Conservation (phyloP, 2,329 filamentous ascomycete genomes). For the Didymella sp. region DNA sequence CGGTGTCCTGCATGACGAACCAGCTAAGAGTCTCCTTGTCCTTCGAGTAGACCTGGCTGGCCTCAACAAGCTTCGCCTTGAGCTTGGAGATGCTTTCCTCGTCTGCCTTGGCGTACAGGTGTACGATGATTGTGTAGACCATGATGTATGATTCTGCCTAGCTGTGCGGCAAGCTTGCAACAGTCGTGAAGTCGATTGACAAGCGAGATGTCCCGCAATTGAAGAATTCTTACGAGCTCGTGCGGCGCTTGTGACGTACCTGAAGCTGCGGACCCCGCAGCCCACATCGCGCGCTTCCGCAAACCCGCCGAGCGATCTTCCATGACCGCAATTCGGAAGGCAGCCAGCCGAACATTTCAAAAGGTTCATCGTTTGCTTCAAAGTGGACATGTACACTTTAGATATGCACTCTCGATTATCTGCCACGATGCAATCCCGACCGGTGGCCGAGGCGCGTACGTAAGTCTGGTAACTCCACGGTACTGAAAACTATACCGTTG, state of each 20-base stretch:
- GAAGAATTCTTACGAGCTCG: conserved; percentile 9
- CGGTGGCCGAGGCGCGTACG: not conserved
- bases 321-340: conserved; percentile 4
- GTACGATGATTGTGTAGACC: conserved; percentile 74
- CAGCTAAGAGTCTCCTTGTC: conserved; percentile 71
- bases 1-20: conserved; percentile 79
- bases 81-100: conserved; percentile 69
- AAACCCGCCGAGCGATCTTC: conserved; percentile 15
- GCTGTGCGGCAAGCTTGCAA: not conserved
- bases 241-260: conserved; percentile 19
- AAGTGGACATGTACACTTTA: not conserved
- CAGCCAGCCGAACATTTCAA: not conserved
- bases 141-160: conserved; percentile 47
- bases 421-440: not conserved
- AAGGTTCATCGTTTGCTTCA: not conserved
- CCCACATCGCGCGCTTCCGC: conserved; percentile 17
- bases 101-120: conserved; percentile 73
- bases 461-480: too few species aligned
- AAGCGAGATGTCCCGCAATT: not conserved
- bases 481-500: not conserved
- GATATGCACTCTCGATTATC: not conserved
- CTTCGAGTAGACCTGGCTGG: conserved; percentile 73
- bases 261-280: conserved; percentile 22
- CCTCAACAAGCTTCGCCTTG: conserved; percentile 75
- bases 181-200: not conserved